These are phyloP conservation scores for Lyophyllum decastes DNA, from an alignment of 768 basidiomycete genomes.

Conservation along the genomic window DNA sequence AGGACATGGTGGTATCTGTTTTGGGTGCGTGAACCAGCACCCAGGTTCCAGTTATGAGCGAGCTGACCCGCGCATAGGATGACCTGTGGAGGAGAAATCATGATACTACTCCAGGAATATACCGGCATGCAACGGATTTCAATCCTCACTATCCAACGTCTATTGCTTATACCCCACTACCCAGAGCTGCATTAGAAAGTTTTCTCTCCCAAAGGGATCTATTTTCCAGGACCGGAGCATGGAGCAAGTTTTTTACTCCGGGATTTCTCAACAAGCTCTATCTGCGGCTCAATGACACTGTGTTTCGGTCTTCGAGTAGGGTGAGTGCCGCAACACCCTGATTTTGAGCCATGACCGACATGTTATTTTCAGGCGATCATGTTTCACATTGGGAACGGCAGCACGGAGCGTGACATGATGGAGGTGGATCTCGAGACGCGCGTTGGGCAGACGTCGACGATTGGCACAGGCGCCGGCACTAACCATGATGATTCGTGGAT, in stretches of 20 bases:
- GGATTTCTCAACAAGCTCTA: constrained; percentile 77
- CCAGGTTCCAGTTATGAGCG: background rate
- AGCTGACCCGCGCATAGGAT: constrained; percentile 45
- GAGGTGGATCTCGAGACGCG: constrained; percentile 58
- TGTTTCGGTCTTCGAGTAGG: constrained; percentile 52
- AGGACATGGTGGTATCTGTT: constrained; percentile 80
- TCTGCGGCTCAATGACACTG: constrained; percentile 66
- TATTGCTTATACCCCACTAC: constrained; percentile 71
- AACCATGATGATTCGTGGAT: constrained; percentile 67
- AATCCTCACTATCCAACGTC: constrained; percentile 71
- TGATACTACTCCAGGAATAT: constrained; percentile 52
- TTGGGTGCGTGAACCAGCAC: constrained; percentile 51
- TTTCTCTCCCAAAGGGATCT: constrained; percentile 68
- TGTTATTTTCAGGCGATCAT: constrained; percentile 48
- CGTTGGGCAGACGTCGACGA: constrained; percentile 45
- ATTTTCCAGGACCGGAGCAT: constrained; percentile 42
- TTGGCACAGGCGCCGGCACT: constrained; percentile 72
- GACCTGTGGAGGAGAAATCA: constrained; percentile 76
- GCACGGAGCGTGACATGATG: constrained; percentile 60
- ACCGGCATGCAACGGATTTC: constrained; percentile 57
- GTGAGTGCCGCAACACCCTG: constrained; percentile 34
- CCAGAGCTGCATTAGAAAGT: constrained; percentile 60
- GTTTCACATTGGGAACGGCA: constrained; percentile 60
- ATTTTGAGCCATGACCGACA: background rate
- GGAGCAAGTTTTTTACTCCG: constrained; percentile 54